Evolutionary conservation across 2,329 filamentous ascomycete genomes (phyloP).

Genomic region (Pestalotiopsis sp.): DNA sequence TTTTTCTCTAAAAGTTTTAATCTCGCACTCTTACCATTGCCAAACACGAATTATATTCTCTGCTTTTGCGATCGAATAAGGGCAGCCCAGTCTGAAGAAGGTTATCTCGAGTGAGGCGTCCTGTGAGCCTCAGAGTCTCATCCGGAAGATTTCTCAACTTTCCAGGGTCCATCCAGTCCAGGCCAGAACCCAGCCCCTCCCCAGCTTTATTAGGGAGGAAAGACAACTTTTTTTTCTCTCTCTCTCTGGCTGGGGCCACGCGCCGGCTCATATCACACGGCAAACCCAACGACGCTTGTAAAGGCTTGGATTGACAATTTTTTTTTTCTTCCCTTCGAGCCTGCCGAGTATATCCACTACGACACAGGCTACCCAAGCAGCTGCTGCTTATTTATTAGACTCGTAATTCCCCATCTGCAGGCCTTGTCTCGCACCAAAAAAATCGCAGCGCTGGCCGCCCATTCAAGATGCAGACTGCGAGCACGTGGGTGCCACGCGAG

Average conservation of each 20-base stretch:
- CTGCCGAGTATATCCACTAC: background rate
- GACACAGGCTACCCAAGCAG: background rate
- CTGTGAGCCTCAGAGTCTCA: slow-evolving; percentile 7
- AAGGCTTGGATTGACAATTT: background rate
- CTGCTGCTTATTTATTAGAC: slow-evolving; percentile 1
- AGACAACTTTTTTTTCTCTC: background rate
- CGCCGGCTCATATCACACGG: background rate
- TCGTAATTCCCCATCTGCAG: slow-evolving; percentile 1
- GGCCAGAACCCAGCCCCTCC: slow-evolving; percentile 2
- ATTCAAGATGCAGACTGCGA: slow-evolving; percentile 34
- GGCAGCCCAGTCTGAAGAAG: background rate
- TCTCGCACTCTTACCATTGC: background rate
- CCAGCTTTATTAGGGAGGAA: background rate
- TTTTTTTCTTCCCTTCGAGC: background rate
- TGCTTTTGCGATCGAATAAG: background rate
- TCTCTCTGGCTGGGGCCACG: background rate
- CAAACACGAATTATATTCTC: background rate
- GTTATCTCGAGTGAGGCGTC: background rate
- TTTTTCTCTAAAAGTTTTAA: background rate
- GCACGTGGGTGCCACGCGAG: slow-evolving; percentile 34
- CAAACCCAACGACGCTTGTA: background rate
- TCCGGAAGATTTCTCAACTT: slow-evolving; percentile 6
- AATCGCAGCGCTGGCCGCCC: slow-evolving; percentile 18
- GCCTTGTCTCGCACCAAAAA: slow-evolving; percentile 1
- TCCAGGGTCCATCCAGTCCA: slow-evolving; percentile 8